Conservation (phyloP, 2,329 filamentous ascomycete genomes). For the Epichloe sp. region DNA sequence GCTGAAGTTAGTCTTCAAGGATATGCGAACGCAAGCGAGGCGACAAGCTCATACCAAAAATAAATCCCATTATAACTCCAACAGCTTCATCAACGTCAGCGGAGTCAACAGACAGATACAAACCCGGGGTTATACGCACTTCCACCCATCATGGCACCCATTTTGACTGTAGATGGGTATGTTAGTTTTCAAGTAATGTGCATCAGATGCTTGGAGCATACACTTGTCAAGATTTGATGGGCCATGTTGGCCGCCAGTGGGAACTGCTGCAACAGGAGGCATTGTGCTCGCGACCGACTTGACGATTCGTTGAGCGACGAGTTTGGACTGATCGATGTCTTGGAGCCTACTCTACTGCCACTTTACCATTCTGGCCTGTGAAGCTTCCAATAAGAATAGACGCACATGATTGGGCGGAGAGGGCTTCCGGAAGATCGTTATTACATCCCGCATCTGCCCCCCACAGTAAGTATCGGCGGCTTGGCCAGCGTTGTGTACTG, state of each 20-base stretch:
- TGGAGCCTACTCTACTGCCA: background rate
- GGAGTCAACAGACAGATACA: background rate
- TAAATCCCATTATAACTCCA: constrained; percentile 92
- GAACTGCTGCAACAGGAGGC: constrained; percentile 29
- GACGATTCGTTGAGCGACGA: background rate
- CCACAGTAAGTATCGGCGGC: constrained; percentile 14
- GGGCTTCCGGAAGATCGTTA: constrained; percentile 16
- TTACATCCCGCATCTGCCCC: constrained; percentile 9
- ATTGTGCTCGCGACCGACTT: constrained; percentile 10
- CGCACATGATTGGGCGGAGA: constrained; percentile 14
- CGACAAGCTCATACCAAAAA: constrained; percentile 56
- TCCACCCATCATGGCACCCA: constrained; percentile 97
- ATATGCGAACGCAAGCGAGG: background rate
- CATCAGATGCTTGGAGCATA: constrained; percentile 16
- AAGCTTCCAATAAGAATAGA: background rate
- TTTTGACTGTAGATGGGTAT: constrained; percentile 42
- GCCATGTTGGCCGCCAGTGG: constrained; percentile 28
- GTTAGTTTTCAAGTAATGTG: background rate
- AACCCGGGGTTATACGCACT: constrained; percentile 50
- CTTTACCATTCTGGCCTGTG: background rate
- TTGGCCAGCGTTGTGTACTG: constrained; percentile 10
- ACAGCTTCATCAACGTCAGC: constrained; percentile 52
- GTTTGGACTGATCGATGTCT: background rate
- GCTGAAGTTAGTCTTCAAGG: background rate
- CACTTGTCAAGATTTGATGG: constrained; percentile 43